Percentiles rank a stretch among this genome's conserved stretches.
These are phyloP conservation scores for Colletotrichum chlorophyti DNA, from an alignment of 2,329 filamentous ascomycete genomes.

Conservation along the genomic window DNA sequence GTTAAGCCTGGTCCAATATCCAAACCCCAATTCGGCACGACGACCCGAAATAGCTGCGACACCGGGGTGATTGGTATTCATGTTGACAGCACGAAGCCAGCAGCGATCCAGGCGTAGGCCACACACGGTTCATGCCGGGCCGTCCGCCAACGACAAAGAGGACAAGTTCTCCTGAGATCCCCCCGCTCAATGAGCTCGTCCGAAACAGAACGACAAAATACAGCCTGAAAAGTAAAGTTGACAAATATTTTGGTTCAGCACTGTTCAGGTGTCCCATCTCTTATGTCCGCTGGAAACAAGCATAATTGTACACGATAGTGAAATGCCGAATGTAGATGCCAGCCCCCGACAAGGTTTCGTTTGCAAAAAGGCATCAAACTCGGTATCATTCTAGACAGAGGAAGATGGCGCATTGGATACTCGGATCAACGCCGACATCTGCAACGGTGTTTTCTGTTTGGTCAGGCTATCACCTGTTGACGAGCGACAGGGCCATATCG, in stretches of 20 bases:
- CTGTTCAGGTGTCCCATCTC: no score
- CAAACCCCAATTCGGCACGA: background rate
- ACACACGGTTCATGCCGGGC: no score
- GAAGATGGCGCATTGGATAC: background rate
- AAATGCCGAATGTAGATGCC: background rate
- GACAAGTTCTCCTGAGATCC: no score
- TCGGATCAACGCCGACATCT: background rate
- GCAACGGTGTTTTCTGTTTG: background rate
- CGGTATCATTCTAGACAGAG: background rate
- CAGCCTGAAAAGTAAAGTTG: no score
- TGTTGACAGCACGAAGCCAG: background rate
- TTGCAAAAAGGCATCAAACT: background rate
- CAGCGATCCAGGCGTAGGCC: background rate
- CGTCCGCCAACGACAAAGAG: no score
- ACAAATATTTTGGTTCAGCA: no score
- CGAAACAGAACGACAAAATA: no score
- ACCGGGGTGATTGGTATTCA: background rate
- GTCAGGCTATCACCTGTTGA: background rate
- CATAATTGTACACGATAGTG: background rate
- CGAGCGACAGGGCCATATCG: background rate
- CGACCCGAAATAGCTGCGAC: background rate
- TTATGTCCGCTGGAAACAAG: no score
- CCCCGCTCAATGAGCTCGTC: no score
- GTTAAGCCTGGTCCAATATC: background rate
- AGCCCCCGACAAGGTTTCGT: background rate